Base-by-base conservation (phyloP, 2,329 filamentous ascomycete species). In the Penicillium sp. region DNA sequence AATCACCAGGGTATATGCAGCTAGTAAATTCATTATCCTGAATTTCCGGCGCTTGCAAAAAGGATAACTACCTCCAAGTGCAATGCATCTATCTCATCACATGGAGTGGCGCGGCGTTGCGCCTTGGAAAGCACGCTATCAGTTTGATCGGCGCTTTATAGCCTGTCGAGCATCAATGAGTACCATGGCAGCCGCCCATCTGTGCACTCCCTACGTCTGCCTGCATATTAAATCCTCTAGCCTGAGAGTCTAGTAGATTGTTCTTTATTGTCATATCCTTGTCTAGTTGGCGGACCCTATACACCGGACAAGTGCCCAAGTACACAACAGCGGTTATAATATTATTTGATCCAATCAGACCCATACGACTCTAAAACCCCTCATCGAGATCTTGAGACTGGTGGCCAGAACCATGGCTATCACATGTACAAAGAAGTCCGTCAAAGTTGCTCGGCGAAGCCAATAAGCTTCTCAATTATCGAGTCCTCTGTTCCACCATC, bases 401-500 rank as follows among this genome's bases (percentile, higher is more conserved):
- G 30, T 40, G n/a, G 18, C 16, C 35, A 8, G 5, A 40, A 2
- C 35, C 35, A 40, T 40, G 18, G 35, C n/a, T 20, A 18, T 40
- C 35, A 40, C 35, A 40, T 43, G 7, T 43, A 43, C 20, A 23
- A 43, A 43, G 9, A 20, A 2, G 2, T 43, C 40, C 14, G 18
- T 58, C 46, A 58, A 38, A 59, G 52, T 24, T 55, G 48, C 48
- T 62, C 60, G 6, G 48, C 58, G 8, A 57, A 38, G n/a, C 43
- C 35, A 11, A 55, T n/a, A 33, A 74, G 63, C 12, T 66, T 65
- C 40, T 69, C 66, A 55, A 73, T 59, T 23, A 71, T 58, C 5
- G 45, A 58, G 18, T 67, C 66, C 30, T 20, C 47, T 20, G 9
- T 14, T 38, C 21, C 28, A 7, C 21, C 61, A 48, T 23, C 46